These are phyloP conservation scores for Phytophthora sojae DNA, from an alignment of 352 stramenopile species.

Conservation along the genomic window DNA sequence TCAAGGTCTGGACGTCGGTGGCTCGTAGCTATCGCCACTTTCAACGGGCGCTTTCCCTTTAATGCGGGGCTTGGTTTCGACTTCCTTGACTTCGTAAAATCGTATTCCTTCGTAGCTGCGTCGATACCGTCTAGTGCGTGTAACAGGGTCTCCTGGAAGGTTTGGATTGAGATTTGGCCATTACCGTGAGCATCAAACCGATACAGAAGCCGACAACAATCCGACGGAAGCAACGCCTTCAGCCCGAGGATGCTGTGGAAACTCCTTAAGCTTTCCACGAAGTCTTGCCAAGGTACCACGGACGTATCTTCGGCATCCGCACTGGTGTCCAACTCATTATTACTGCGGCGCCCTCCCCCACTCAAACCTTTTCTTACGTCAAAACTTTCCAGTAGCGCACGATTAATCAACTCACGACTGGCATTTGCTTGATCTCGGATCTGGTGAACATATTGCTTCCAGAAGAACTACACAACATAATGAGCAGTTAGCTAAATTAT, in stretches of 20 bases:
- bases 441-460: constrained; percentile 39
- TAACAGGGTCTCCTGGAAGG: constrained; percentile 28
- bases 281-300: constrained; percentile 30
- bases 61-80: neutral
- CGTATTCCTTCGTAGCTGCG: neutral
- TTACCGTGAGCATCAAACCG: constrained; percentile 43
- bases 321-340: constrained; percentile 7
- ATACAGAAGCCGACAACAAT: constrained; percentile 55
- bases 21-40: constrained; percentile 37
- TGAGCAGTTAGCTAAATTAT: neutral
- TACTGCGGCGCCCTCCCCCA: neutral
- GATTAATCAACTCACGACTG: constrained; percentile 19
- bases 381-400: constrained; percentile 16
- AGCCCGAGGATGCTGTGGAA: constrained; percentile 34
- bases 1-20: constrained; percentile 45
- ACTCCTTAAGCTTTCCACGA: constrained; percentile 25
- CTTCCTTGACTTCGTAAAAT: constrained; percentile 13
- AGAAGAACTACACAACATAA: constrained; percentile 36
- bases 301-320: neutral
- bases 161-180: constrained; percentile 30
- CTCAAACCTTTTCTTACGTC: neutral
- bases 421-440: constrained; percentile 12
- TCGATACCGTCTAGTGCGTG: constrained; percentile 22
- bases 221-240: constrained; percentile 3
- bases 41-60: constrained; percentile 25